Percentiles rank a stretch among this genome's conserved stretches.
Conservation (phyloP, 108 stramenopile genomes). For the Cyclostephanos tholiformis region DNA sequence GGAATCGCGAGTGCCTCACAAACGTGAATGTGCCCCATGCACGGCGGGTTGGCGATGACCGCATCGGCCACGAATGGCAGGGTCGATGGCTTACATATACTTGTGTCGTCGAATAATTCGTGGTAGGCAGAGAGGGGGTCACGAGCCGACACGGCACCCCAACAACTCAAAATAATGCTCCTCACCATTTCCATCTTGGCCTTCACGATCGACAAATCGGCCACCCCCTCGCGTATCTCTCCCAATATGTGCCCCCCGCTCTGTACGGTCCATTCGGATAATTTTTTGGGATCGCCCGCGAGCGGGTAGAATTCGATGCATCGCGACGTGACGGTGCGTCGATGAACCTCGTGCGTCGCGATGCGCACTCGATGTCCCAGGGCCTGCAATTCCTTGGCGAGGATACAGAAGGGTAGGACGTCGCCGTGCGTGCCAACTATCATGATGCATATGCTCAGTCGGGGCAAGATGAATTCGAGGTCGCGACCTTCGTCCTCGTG, state of each 20-base stretch:
- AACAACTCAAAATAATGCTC: slow-evolving; percentile 60
- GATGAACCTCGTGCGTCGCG: slow-evolving; percentile 66
- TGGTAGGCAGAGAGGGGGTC: slow-evolving; percentile 51
- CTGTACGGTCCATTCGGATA: slow-evolving; percentile 65
- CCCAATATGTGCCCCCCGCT: slow-evolving; percentile 66
- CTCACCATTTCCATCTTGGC: slow-evolving; percentile 67
- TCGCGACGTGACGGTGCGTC: slow-evolving; percentile 51
- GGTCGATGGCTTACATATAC: background rate
- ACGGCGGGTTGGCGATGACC: slow-evolving; percentile 83
- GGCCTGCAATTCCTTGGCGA: slow-evolving; percentile 54
- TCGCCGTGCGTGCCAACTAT: slow-evolving; percentile 70
- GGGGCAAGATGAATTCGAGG: slow-evolving; percentile 52
- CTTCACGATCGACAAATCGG: slow-evolving; percentile 47
- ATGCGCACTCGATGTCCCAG: slow-evolving; percentile 72
- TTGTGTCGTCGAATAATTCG: slow-evolving; percentile 20
- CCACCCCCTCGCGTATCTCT: slow-evolving; percentile 34
- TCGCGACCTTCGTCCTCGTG: slow-evolving; percentile 2
- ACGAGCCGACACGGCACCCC: slow-evolving; percentile 68
- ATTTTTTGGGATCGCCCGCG: slow-evolving; percentile 77
- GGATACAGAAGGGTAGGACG: slow-evolving; percentile 61
- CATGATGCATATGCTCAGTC: slow-evolving; percentile 67
- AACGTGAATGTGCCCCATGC: slow-evolving; percentile 81
- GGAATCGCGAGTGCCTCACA: slow-evolving; percentile 84
- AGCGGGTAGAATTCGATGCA: slow-evolving; percentile 81
- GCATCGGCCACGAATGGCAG: slow-evolving; percentile 74